phyloP scores from a whole-genome alignment of 1,284 basidiomycete genomes.

The Volvariella volvacea region DNA sequence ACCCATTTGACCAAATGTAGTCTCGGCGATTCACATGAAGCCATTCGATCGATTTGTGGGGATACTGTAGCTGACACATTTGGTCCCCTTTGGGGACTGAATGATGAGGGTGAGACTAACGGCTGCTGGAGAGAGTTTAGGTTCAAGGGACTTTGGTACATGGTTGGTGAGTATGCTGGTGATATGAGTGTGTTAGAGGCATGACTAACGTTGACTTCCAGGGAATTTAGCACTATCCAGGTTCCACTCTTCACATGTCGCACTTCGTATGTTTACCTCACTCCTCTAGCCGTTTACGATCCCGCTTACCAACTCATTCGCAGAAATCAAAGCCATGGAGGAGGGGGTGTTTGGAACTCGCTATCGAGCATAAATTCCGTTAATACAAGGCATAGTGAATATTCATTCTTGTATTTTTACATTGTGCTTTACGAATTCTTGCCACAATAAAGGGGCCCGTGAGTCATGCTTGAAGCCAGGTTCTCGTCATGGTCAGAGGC shows the following conservation, averaged over 20 bases:
- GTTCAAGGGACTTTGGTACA: constrained; percentile 43
- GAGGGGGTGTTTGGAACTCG: constrained; percentile 37
- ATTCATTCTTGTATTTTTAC: too few relatives aligned
- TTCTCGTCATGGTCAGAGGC: too few relatives aligned
- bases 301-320: neutral
- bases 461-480: too few relatives aligned
- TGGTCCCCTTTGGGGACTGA: constrained; percentile 53
- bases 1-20: too few relatives aligned
- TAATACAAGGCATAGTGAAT: too few relatives aligned
- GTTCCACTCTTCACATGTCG: constrained; percentile 33
- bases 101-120: constrained; percentile 58
- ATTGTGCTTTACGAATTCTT: too few relatives aligned
- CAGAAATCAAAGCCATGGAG: constrained; percentile 57
- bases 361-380: too few relatives aligned
- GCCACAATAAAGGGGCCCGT: too few relatives aligned
- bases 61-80: constrained; percentile 38
- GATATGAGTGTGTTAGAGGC: too few relatives aligned
- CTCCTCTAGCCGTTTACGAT: neutral
- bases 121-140: constrained; percentile 48
- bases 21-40: constrained; percentile 13
- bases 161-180: constrained; percentile 39
- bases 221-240: neutral
- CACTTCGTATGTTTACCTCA: constrained; percentile 28
- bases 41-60: constrained; percentile 35
- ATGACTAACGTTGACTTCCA: too few relatives aligned